These are phyloP conservation scores for Fraxinus anomala DNA, from an alignment of 257 asterid species.

Conservation along the genomic window DNA sequence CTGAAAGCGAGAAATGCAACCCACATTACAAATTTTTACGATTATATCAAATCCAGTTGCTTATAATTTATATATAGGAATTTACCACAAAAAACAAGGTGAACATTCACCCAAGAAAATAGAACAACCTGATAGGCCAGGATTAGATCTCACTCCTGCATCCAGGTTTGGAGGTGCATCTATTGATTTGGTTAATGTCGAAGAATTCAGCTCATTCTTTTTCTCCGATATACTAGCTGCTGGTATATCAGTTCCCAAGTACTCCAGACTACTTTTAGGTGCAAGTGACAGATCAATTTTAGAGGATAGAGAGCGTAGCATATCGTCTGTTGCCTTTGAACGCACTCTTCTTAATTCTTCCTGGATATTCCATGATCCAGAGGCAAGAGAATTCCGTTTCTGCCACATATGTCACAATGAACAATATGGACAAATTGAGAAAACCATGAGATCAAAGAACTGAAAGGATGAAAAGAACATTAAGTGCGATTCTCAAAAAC, in stretches of 20 bases:
- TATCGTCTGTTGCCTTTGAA: constrained; percentile 73
- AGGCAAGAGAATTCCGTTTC: constrained; percentile 63
- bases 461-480: neutral
- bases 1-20: constrained; percentile 38
- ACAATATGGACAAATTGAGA: constrained; percentile 1
- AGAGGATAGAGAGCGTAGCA: constrained; percentile 56
- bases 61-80: neutral
- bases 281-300: constrained; percentile 48
- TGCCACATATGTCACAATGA: constrained; percentile 33
- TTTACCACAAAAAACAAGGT: constrained; percentile 6
- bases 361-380: constrained; percentile 84
- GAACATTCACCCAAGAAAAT: constrained; percentile 20
- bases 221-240: constrained; percentile 35
- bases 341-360: constrained; percentile 82
- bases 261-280: constrained; percentile 32
- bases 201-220: constrained; percentile 33
- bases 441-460: constrained; percentile 6
- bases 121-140: constrained; percentile 46
- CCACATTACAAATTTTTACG: constrained; percentile 9
- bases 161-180: constrained; percentile 34
- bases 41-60: constrained; percentile 16
- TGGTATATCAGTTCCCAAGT: constrained; percentile 34
- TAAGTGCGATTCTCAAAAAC: neutral
- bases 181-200: constrained; percentile 26
- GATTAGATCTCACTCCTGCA: constrained; percentile 46